These are phyloP conservation scores for Cornus controversa DNA, from an alignment of 148 eudicot genomes.

Conservation along the genomic window DNA sequence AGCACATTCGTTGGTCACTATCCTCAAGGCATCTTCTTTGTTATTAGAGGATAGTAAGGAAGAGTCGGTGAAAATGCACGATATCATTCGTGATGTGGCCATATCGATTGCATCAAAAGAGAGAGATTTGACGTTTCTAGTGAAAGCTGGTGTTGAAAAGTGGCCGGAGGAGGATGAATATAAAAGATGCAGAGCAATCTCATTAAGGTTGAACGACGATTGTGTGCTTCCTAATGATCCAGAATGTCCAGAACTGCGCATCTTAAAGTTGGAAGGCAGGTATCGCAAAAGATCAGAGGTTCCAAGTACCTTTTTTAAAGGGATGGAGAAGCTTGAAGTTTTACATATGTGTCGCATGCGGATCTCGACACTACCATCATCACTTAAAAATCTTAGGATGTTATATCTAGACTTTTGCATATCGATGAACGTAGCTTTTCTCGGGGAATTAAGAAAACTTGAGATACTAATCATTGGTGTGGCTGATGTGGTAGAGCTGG, in stretches of 20 bases:
- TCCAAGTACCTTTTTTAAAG: neutral
- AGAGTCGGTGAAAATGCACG: slow-evolving; percentile 13
- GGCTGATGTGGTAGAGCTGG: neutral
- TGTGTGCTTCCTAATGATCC: neutral
- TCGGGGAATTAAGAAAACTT: neutral
- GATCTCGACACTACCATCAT: neutral
- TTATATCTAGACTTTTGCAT: neutral
- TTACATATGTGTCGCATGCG: neutral
- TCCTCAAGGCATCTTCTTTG: slow-evolving; percentile 12
- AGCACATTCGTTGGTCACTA: neutral
- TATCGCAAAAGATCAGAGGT: neutral
- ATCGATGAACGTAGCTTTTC: neutral
- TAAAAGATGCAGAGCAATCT: neutral
- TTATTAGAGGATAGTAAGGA: neutral
- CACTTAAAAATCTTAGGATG: slow-evolving; percentile 4
- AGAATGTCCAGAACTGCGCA: slow-evolving; percentile 6
- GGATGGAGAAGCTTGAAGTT: slow-evolving; percentile 4
- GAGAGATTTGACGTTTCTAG: neutral
- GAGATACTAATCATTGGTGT: neutral
- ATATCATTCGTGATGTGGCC: slow-evolving; percentile 20
- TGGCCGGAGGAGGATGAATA: neutral
- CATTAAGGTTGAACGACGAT: neutral
- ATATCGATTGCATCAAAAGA: slow-evolving; percentile 1
- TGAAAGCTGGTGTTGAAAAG: neutral
- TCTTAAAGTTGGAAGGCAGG: neutral